These are phyloP conservation scores for Aspergillus sp. DNA, from an alignment of 2,329 filamentous ascomycete genomes.

Conservation along the genomic window DNA sequence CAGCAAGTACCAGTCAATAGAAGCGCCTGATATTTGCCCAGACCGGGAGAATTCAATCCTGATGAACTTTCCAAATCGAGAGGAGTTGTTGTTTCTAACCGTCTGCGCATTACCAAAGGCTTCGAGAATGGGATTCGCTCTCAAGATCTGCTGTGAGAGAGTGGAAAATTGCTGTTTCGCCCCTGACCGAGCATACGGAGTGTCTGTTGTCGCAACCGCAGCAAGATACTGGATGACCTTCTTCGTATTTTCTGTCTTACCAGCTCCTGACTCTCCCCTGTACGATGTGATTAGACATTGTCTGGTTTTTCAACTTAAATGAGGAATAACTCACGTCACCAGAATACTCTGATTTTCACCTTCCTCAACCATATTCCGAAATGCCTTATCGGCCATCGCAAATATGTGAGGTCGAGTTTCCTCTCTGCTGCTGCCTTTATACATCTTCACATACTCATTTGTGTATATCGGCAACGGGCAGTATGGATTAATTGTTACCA, in stretches of 20 bases:
- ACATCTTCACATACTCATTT: conserved; percentile 97
- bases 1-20: conserved; percentile 96
- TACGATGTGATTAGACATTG: neutral
- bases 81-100: conserved; percentile 96
- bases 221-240: conserved; percentile 99
- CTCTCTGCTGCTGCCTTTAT: conserved; percentile 83
- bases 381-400: conserved; percentile 94
- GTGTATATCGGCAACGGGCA: conserved; percentile 91
- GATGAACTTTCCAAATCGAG: conserved; percentile 97
- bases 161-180: conserved; percentile 65
- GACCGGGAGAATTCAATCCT: conserved; percentile 86
- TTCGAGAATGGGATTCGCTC: conserved; percentile 95
- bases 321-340: conserved; percentile 60
- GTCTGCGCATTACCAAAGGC: conserved; percentile 98
- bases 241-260: conserved; percentile 98
- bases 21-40: conserved; percentile 90
- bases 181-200: conserved; percentile 56
- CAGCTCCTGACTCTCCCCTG: conserved; percentile 87
- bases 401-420: conserved; percentile 97
- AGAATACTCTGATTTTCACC: conserved; percentile 95
- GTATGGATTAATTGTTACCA: conserved; percentile 97
- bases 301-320: too few relatives aligned
- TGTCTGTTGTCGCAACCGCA: conserved; percentile 83
- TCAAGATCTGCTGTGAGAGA: conserved; percentile 90
- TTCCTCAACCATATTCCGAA: conserved; percentile 91